Evolutionary conservation across 2,329 filamentous ascomycete species (phyloP), one percentile per base, ranked within the genome.

Genomic region (Orbilia quercus): DNA sequence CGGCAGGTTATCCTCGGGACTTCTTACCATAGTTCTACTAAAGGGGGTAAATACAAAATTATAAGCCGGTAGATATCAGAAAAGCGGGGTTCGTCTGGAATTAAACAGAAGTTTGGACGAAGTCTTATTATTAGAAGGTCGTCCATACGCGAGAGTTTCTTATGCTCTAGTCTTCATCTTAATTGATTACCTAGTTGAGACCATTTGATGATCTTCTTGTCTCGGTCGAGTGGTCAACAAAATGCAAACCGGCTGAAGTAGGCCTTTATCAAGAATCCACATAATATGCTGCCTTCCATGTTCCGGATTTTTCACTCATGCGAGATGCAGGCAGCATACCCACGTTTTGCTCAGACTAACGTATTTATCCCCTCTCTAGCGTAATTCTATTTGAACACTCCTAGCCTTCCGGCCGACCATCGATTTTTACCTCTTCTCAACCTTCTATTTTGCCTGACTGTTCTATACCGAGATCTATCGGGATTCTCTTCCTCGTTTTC

Each of bases 51-150:
- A 71, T 51, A 28, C 40, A 23, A 18, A 23, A 65, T 51, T 23
- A 53, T 73, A 66, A 73, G 69, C 69, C 60, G 69, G 69, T 57
- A 60, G 58, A 57, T 64, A 34, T 59, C 54, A 34, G 64, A 58
- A 58, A 28, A 42, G 47, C 50, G 44, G 58, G 40, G 65, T 73
- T 73, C 60, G 65, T 25, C 69, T 60, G 69, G 69, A 25, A 6
- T 12, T 59, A 5, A 42, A 57, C n/a, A n/a, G 20, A 25, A 59
- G 18, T 31, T 22, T 16, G 38, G 23, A 18, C 7, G 48, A 14
- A 18, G 12, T 7, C 2, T 2, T 23, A 9, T 18, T 1, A 22
- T 14, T 12, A 34, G 12, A 6, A 25, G 7, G 12, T 60, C 2
- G n/a, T 50, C 1, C 7, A 22, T 6, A 4, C n/a, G n/a, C 12